Evolutionary conservation across 371 early-diverging fungal genomes (phyloP).

Genomic region (Furculomyces boomerangus): DNA sequence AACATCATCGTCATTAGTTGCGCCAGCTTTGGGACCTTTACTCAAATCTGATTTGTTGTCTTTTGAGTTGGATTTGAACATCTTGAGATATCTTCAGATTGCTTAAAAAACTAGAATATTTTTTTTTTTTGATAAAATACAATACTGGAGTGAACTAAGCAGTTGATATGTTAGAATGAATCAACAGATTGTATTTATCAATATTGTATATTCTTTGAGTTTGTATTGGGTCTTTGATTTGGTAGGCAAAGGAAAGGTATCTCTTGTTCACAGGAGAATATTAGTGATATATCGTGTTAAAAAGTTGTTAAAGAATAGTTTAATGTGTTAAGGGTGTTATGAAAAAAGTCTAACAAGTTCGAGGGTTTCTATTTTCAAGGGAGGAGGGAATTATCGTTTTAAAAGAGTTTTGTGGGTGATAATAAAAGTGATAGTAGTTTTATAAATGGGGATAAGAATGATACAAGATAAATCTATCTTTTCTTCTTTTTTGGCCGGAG

Average conservation of each 20-base stretch:
- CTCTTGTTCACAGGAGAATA: background rate
- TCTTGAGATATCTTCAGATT: background rate
- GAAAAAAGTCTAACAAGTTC: no score
- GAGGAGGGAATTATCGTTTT: no score
- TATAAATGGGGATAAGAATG: no score
- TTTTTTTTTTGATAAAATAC: background rate
- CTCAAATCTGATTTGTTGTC: background rate
- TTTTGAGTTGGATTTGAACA: background rate
- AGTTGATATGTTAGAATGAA: background rate
- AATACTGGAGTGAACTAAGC: background rate
- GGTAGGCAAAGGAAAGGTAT: background rate
- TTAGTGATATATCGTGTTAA: background rate
- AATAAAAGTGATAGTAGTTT: no score
- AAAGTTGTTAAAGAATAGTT: no score
- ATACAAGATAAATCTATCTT: no score
- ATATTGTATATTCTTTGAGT: background rate
- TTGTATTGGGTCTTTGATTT: background rate
- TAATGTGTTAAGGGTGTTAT: no score
- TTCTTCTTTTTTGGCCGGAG: no score
- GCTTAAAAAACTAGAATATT: background rate
- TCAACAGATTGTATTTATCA: background rate
- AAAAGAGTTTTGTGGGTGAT: no score
- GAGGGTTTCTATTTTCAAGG: no score
- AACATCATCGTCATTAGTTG: slow-evolving; percentile 8
- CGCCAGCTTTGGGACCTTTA: background rate